phyloP scores from a whole-genome alignment of 1,139 yeast genomes.

The Taiozyma onychis region DNA sequence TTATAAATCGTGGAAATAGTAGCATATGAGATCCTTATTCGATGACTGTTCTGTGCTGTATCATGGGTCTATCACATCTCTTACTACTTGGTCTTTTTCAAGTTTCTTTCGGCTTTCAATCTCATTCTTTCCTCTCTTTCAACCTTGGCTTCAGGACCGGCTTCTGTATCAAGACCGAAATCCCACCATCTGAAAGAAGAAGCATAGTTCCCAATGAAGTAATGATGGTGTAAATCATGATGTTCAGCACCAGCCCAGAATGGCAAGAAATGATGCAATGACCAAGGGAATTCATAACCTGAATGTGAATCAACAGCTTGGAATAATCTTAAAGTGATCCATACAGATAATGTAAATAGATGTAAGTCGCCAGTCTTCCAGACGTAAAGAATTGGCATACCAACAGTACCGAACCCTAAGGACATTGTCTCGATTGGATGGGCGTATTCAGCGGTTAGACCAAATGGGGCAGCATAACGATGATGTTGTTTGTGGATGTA shows the following conservation, averaged over 20 bases:
- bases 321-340: slow-evolving; percentile 72
- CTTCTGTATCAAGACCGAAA: slow-evolving; percentile 63
- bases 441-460: slow-evolving; percentile 86
- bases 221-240: slow-evolving; percentile 87
- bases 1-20: no score
- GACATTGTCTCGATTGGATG: slow-evolving; percentile 83
- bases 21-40: neutral
- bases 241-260: slow-evolving; percentile 95
- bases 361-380: slow-evolving; percentile 56
- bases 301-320: slow-evolving; percentile 92
- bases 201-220: slow-evolving; percentile 71
- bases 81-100: neutral
- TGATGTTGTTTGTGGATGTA: slow-evolving; percentile 87
- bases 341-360: slow-evolving; percentile 65
- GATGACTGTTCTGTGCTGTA: no score
- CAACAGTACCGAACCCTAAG: slow-evolving; percentile 83
- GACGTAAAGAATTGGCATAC: slow-evolving; percentile 66
- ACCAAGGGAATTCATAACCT: slow-evolving; percentile 90
- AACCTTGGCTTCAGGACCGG: slow-evolving; percentile 31
- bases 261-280: slow-evolving; percentile 75
- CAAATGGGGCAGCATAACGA: slow-evolving; percentile 87
- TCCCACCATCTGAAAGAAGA: slow-evolving; percentile 88
- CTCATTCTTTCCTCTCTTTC: slow-evolving; percentile 28
- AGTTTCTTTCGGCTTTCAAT: slow-evolving; percentile 15
- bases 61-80: no score